A percentile compares a stretch with the other conserved stretches of the same genome.
Evolutionary conservation across 345 rosid species (phyloP).

Genomic region (Aquilaria sinensis): DNA sequence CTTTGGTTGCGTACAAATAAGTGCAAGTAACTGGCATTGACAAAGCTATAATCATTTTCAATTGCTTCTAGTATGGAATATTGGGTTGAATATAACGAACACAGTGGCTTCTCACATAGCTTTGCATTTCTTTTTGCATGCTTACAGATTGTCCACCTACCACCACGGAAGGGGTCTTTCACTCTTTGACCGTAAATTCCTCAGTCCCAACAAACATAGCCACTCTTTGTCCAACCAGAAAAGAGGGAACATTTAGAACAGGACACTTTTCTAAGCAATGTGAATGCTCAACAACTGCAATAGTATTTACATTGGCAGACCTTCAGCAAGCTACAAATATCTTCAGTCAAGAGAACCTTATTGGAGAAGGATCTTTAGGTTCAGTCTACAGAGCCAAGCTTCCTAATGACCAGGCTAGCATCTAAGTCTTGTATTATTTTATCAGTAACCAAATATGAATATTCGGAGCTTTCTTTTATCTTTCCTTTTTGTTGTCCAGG

Average conservation of each 20-base stretch:
- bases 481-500: slow-evolving; percentile 29
- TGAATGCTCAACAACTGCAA: slow-evolving; percentile 41
- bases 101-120: too few species aligned
- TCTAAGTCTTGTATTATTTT: background rate
- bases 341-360: slow-evolving; percentile 70
- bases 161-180: slow-evolving; percentile 46
- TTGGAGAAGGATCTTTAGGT: slow-evolving; percentile 85
- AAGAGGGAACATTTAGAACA: slow-evolving; percentile 33
- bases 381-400: slow-evolving; percentile 79
- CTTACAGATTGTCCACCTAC: slow-evolving; percentile 23
- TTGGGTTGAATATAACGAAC: too few species aligned
- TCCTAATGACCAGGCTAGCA: slow-evolving; percentile 60
- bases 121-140: background rate
- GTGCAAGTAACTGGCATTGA: too few species aligned
- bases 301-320: slow-evolving; percentile 54
- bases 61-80: too few species aligned
- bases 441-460: background rate
- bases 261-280: slow-evolving; percentile 41
- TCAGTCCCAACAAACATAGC: slow-evolving; percentile 30
- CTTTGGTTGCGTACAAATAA: too few species aligned
- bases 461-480: background rate
- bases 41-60: too few species aligned
- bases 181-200: slow-evolving; percentile 29
- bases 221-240: slow-evolving; percentile 27
- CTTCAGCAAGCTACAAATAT: slow-evolving; percentile 68